These are phyloP conservation scores for Raffaelea arxii DNA, from an alignment of 2,329 filamentous ascomycete genomes.

Conservation along the genomic window DNA sequence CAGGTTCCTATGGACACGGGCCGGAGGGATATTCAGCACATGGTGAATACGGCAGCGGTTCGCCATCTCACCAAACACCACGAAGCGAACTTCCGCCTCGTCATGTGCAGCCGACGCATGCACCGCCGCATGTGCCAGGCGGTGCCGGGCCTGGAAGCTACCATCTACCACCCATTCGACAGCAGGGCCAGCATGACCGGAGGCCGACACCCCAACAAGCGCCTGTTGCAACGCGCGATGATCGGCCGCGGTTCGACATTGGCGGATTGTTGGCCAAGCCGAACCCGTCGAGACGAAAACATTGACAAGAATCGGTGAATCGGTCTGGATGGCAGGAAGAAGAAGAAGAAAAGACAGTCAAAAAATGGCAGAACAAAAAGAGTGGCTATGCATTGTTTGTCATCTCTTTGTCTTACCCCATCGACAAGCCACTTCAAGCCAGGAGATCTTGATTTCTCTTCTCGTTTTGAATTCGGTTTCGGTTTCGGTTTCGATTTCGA, in stretches of 20 bases:
- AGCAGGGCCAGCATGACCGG: constrained; percentile 13
- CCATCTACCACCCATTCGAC: neutral
- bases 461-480: too few species aligned
- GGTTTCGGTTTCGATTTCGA: too few species aligned
- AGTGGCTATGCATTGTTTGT: too few species aligned
- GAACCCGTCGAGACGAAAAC: constrained; percentile 20
- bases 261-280: constrained; percentile 52
- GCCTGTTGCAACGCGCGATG: constrained; percentile 27
- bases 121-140: neutral
- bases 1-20: constrained; percentile 12
- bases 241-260: constrained; percentile 49
- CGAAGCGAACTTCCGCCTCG: constrained; percentile 8
- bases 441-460: too few species aligned
- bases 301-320: too few species aligned
- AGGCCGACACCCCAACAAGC: neutral
- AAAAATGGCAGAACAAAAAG: too few species aligned
- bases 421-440: too few species aligned
- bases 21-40: constrained; percentile 8
- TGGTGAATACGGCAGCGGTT: neutral
- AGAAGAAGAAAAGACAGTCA: too few species aligned
- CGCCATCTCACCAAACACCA: neutral
- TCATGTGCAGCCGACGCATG: neutral
- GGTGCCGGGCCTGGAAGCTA: neutral
- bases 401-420: too few species aligned
- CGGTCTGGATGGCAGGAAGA: too few species aligned